These are phyloP conservation scores for Neurospora pannonica DNA, from an alignment of 495 filamentous ascomycete species.

Conservation along the genomic window DNA sequence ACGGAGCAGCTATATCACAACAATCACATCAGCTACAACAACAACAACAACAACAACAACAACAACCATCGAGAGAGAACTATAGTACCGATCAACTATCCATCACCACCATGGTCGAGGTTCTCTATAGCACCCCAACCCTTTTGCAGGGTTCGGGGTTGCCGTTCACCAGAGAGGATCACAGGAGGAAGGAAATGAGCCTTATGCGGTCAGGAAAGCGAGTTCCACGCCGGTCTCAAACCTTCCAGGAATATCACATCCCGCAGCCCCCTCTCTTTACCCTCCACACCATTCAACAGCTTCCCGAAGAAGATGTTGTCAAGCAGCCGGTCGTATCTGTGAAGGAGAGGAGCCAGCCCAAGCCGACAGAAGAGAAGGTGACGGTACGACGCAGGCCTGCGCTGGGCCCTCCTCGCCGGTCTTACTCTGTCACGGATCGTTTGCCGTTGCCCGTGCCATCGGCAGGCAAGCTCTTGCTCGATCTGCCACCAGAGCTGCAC, in stretches of 20 bases:
- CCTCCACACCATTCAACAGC: slow-evolving; percentile 11
- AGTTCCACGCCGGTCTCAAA: slow-evolving; percentile 24
- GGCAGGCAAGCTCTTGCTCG: slow-evolving; percentile 24
- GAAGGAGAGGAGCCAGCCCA: neutral
- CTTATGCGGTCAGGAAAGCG: slow-evolving; percentile 9
- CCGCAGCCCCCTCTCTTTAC: slow-evolving; percentile 11
- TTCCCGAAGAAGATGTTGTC: neutral
- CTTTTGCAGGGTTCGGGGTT: slow-evolving; percentile 6
- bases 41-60: neutral
- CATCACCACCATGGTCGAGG: slow-evolving; percentile 18
- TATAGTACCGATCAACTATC: neutral
- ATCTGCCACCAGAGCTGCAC: slow-evolving; percentile 51
- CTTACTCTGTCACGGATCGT: slow-evolving; percentile 41
- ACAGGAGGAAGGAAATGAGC: slow-evolving; percentile 13
- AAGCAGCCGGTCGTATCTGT: neutral
- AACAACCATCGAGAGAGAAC: neutral
- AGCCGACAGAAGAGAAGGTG: slow-evolving; percentile 1
- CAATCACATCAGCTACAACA: neutral
- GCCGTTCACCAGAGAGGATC: slow-evolving; percentile 22
- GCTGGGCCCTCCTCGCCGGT: slow-evolving; percentile 28
- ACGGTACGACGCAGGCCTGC: slow-evolving; percentile 10
- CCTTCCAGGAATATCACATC: slow-evolving; percentile 21
- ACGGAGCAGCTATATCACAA: neutral
- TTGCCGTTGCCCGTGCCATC: slow-evolving; percentile 34
- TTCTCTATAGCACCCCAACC: slow-evolving; percentile 11